Base-by-base conservation (phyloP, 768 basidiomycete species). In the Collybia sordida region DNA sequence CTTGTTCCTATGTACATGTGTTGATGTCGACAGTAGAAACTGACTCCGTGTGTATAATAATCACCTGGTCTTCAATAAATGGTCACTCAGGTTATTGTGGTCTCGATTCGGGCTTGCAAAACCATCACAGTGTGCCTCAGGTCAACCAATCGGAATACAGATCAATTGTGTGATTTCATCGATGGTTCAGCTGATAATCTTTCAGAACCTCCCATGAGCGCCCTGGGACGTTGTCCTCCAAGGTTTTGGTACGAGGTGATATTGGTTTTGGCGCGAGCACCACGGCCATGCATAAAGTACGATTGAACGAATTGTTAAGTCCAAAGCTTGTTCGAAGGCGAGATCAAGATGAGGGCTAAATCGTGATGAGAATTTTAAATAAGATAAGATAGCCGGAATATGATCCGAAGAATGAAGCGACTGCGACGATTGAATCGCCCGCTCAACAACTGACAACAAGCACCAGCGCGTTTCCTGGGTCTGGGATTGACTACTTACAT, bases 371-470 rank as follows among this genome's bases (percentile, higher is more conserved):
- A 49, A 11, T 27, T 31, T 14, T 31, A 31, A 58, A 59, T 61
- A 52, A 58, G 55, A 61, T 61, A 61, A 61, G 54, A 56, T 50
- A 49, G 50, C 23, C 58, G 51, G 51, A 52, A 47, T 46, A 43
- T 58, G 59, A 60, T 60, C 60, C 59, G 60, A 46, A 18, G 18
- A 48, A 38, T 17, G 21, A 48, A 25, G 49, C 8, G 34, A 35
- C 49, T 48, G 47, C 18, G 25, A 41, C 36, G 27, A 25, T 37
- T 28, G 15, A 27, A 39, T 36, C 27, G 37, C 28, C 53, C 45
- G 49, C 48, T 41, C 51, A 51, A 52, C 53, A 57, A 55, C 55
- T 50, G 46, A 47, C 50, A 59, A 54, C 50, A 11, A 45, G 41
- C 52, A 49, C 40, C 51, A 54, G 55, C 47, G 44, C 17, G 23